Conservation (phyloP, 1,284 basidiomycete genomes). For the Cutaneotrichosporon mucoides region DNA sequence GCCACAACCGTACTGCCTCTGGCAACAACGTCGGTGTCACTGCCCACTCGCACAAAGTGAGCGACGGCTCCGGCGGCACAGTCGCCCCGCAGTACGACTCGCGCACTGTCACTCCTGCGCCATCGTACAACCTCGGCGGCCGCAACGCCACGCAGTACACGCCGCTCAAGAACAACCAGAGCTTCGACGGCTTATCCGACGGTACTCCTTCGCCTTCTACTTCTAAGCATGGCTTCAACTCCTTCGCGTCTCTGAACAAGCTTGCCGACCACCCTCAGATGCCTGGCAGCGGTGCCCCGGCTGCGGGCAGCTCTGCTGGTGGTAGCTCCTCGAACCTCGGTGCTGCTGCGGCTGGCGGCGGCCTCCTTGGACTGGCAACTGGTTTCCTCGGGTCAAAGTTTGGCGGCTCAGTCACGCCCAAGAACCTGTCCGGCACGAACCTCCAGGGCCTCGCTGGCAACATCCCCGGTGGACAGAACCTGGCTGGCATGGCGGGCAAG, state of each 20-base stretch:
- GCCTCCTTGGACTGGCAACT: neutral
- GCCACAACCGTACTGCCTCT: neutral
- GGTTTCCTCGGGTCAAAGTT: neutral
- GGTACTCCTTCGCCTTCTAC: neutral
- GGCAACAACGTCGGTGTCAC: neutral
- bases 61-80: neutral
- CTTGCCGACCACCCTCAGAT: neutral
- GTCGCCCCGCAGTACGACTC: neutral
- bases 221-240: neutral
- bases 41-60: neutral
- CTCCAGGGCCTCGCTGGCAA: constrained; percentile 2
- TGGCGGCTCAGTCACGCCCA: neutral
- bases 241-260: constrained; percentile 8
- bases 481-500: neutral
- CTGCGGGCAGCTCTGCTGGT: neutral
- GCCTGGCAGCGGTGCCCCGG: constrained; percentile 1
- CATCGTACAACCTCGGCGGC: constrained; percentile 1
- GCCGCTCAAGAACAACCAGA: constrained; percentile 8
- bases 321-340: neutral
- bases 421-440: neutral
- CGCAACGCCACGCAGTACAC: neutral
- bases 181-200: constrained; percentile 6
- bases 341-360: constrained; percentile 2
- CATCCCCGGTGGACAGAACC: constrained; percentile 4
- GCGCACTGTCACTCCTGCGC: constrained; percentile 5